Evolutionary conservation across 1,139 yeast genomes (phyloP).

Genomic region (Scheffersomyces illinoinensis): DNA sequence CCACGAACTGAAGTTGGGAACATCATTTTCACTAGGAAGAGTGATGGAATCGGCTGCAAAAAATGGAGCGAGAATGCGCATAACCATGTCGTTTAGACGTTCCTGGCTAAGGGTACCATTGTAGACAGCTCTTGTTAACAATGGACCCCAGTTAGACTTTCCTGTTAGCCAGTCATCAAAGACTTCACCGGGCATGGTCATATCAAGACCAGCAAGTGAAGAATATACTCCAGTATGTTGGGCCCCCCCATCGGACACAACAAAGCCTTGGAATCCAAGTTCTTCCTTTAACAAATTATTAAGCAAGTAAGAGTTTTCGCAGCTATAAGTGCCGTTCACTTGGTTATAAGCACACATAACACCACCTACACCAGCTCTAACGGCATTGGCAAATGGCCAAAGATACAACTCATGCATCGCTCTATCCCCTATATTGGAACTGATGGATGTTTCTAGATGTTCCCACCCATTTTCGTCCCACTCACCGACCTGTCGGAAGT

Average conservation of each 20-base stretch:
- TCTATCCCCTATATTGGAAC: slow-evolving; percentile 59
- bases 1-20: slow-evolving; percentile 63
- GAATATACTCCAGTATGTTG: slow-evolving; percentile 59
- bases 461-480: slow-evolving; percentile 52
- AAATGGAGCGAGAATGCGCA: slow-evolving; percentile 59
- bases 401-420: slow-evolving; percentile 63
- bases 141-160: slow-evolving; percentile 59
- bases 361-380: slow-evolving; percentile 61
- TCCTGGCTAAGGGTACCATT: slow-evolving; percentile 58
- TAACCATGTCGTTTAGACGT: slow-evolving; percentile 63
- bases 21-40: slow-evolving; percentile 40
- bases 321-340: slow-evolving; percentile 59
- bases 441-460: slow-evolving; percentile 35
- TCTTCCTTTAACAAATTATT: slow-evolving; percentile 61
- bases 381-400: slow-evolving; percentile 69
- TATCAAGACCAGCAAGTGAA: slow-evolving; percentile 61
- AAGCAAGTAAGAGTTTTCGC: slow-evolving; percentile 60
- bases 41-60: slow-evolving; percentile 39
- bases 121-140: slow-evolving; percentile 54
- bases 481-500: slow-evolving; percentile 59
- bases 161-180: slow-evolving; percentile 56
- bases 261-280: slow-evolving; percentile 67
- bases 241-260: slow-evolving; percentile 69
- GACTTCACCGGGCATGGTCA: slow-evolving; percentile 68
- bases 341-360: slow-evolving; percentile 64